Base-by-base conservation (phyloP, 192 early-diverging fungal genomes). In the Backusella liffmaniae region DNA sequence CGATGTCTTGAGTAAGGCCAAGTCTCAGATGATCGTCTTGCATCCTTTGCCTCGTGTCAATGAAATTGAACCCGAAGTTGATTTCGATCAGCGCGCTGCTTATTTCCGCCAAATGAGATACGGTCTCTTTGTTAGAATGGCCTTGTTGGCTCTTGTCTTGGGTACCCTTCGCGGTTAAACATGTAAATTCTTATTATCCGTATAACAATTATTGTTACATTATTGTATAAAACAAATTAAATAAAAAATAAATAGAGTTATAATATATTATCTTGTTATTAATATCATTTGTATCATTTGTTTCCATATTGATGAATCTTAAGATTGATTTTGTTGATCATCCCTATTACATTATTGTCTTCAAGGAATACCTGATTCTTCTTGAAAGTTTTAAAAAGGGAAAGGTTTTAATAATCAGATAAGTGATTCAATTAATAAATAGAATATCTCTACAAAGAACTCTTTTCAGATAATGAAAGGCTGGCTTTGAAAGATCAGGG, bases 81-180 rank as follows among this genome's bases (percentile, higher is more conserved):
- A 99, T 81, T 97, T 96, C 73, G 98, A 99, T 83, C 95, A 92
- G 79, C 89, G 98, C 32, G 96, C 98, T 23, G 96, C 95, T 16
- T 99, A 99, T 85, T 99, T 99, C 90, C 88, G 97, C 70, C 98
- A 99, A 84, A 98, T 99, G 98, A 88, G 90, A 46, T 96, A 98
- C 84, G 98, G 98, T 73, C 88, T 99, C 81, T 98, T 93, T 87
- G 97, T 98, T 15, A 90, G 98, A 66, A 99, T 99, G 98, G 97
- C 98, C 9, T 86, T 99, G 35, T 85, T 99, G 73, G 94, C 96
- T 59, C 88, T 98, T 72, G 95, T 94, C 26, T 78, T 91, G 49
- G 84, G 84, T 65, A 85, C 73, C 62, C 65, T 77, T 34, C 77
- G 77, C 59, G 75, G 72, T 53, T 82, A 76, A 65, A 16, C 23